Evolutionary conservation across 768 basidiomycete genomes (phyloP), one percentile per base, ranked within the genome.

Genomic region (Hericium coralloides): DNA sequence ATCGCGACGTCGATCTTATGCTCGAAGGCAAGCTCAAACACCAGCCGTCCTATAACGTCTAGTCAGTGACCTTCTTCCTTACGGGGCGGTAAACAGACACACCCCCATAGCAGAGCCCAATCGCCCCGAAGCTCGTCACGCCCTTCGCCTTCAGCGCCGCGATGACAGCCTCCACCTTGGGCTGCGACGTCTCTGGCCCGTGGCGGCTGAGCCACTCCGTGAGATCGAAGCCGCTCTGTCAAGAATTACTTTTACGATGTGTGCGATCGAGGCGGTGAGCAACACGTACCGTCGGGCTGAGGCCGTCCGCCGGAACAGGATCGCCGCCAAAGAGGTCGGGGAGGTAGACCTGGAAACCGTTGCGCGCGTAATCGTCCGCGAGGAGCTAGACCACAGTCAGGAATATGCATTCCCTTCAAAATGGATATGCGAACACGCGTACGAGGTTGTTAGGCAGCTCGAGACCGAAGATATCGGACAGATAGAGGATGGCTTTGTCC

Each of bases 311-410:
- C 1, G 63, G 47, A 38, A 69, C 31, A 0, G 66, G 23, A 49
- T 74, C 74, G 5, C 67, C 62, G 26, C 57, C 50, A 17, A 61
- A 55, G 31, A 61, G 52, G 18, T 63, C 62, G 9, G 65, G 62
- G 2, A 37, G 26, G 41, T 56, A 61, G 43, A 63, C 60, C 18
- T 52, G 52, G 52, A 71, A 74, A 10, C 75, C 75, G 52, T 74
- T 74, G n/a, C 57, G 61, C 25, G 75, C 73, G 62, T 73, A 75
- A 58, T 72, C 75, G 57, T 79, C 78, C 4, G 70, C 71, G 14
- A 79, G 70, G 14, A 75, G 63, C 76, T 79, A 57, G 31, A 31
- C 9, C 22, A 23, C 26, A 8, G 31, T 31, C 31, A 31, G 31
- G 6, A 8, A 9, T 1, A 31, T 31, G 7, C 6, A 6, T 9